Evolutionary conservation across 306 rosid species (phyloP).

Genomic region (Mimosa bimucronata): DNA sequence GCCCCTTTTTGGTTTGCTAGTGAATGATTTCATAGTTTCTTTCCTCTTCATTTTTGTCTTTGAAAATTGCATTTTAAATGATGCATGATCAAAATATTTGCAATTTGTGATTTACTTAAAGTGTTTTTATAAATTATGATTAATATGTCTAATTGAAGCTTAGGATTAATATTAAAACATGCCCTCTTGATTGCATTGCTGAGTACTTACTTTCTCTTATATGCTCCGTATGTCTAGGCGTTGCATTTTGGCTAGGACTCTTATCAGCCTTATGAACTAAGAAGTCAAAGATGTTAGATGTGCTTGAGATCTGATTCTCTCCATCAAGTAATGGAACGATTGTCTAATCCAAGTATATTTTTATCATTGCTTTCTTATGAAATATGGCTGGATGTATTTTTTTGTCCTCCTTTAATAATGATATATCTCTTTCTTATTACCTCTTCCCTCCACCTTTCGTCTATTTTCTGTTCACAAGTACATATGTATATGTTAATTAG

Average conservation of each 20-base stretch:
- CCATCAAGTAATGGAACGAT: slow-evolving; percentile 90
- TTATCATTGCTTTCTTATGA: slow-evolving; percentile 14
- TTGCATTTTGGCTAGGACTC: slow-evolving; percentile 88
- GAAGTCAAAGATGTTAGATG: slow-evolving; percentile 95
- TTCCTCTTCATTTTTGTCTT: not conserved
- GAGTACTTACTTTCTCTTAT: slow-evolving; percentile 4
- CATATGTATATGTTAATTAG: too few relatives aligned
- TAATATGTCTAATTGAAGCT: not conserved
- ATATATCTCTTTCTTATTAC: too few relatives aligned
- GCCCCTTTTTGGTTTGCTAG: not conserved
- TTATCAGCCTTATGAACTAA: slow-evolving; percentile 61
- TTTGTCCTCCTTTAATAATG: too few relatives aligned
- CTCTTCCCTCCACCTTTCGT: too few relatives aligned
- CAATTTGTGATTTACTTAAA: not conserved
- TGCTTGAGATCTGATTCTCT: slow-evolving; percentile 86
- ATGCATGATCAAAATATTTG: not conserved
- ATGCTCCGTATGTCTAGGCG: slow-evolving; percentile 56
- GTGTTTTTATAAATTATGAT: not conserved
- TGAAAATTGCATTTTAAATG: not conserved
- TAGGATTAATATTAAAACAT: not conserved
- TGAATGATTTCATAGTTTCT: not conserved
- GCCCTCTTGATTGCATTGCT: slow-evolving; percentile 3
- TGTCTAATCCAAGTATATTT: slow-evolving; percentile 77
- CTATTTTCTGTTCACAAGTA: too few relatives aligned
- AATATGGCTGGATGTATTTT: slow-evolving; percentile 8